These are phyloP conservation scores for Microdochium bolleyi DNA, from an alignment of 2,329 filamentous ascomycete species.

Conservation along the genomic window DNA sequence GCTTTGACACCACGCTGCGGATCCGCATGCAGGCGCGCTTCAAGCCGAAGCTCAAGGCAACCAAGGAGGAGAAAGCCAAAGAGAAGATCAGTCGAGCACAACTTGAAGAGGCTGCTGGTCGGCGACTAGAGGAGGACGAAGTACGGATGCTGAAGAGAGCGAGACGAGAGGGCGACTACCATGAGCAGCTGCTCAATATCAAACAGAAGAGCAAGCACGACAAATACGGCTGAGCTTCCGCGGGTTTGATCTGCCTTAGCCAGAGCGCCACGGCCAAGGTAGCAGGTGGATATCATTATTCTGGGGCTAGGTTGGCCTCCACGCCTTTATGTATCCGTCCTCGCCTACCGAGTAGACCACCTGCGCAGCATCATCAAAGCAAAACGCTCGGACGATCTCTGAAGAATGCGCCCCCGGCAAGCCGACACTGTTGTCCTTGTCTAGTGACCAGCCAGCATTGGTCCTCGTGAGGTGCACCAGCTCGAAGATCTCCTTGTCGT, in stretches of 20 bases:
- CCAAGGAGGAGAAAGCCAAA: constrained; percentile 73
- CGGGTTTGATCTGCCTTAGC: constrained; percentile 4
- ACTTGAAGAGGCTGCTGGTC: constrained; percentile 72
- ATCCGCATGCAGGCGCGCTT: constrained; percentile 94
- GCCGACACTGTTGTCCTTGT: constrained; percentile 46
- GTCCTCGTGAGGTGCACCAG: constrained; percentile 49
- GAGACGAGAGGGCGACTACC: constrained; percentile 78
- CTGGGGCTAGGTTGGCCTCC: constrained; percentile 28
- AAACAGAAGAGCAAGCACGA: constrained; percentile 92
- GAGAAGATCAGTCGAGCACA: constrained; percentile 83
- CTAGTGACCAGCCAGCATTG: constrained; percentile 42
- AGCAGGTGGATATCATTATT: constrained; percentile 10
- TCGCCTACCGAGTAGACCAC: constrained; percentile 52
- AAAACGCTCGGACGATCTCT: constrained; percentile 57
- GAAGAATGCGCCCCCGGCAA: constrained; percentile 54
- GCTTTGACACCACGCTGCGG: constrained; percentile 64
- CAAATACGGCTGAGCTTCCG: constrained; percentile 53
- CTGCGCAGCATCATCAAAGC: constrained; percentile 53
- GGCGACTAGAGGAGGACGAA: constrained; percentile 75
- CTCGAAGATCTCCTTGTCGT: constrained; percentile 52
- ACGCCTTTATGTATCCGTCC: constrained; percentile 49
- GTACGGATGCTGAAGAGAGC: constrained; percentile 77
- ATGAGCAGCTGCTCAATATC: constrained; percentile 77
- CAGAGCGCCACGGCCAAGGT: constrained; percentile 3
- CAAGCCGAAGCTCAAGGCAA: constrained; percentile 73